These are phyloP conservation scores for Fusarium miscanthi DNA, from an alignment of 2,329 filamentous ascomycete genomes.

Conservation along the genomic window DNA sequence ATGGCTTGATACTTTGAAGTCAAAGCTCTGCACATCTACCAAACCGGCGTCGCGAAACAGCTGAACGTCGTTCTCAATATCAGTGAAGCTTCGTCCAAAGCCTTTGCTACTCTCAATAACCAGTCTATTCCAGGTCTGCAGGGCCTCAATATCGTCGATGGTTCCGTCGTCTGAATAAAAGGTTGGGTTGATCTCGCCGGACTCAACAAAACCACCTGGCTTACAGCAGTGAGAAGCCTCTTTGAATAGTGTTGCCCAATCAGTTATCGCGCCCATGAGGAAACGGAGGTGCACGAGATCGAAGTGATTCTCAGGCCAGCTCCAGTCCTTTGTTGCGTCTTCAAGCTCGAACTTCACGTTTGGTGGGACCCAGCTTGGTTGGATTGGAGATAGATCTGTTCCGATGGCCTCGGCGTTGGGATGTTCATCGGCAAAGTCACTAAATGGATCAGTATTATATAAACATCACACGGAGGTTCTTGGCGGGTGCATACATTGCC, in stretches of 20 bases:
- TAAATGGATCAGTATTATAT: not conserved
- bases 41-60: not conserved
- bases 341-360: not conserved
- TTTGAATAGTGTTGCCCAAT: not conserved
- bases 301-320: not conserved
- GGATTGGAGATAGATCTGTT: not conserved
- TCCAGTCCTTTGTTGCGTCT: not conserved
- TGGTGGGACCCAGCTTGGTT: not conserved
- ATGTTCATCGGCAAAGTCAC: not conserved
- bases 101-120: not conserved
- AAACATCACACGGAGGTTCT: rapidly evolving
- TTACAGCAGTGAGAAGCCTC: not conserved
- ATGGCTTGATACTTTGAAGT: not conserved
- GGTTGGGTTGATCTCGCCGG: not conserved
- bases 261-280: not conserved
- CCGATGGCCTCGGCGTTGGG: not conserved
- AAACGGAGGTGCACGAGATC: not conserved
- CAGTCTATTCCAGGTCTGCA: not conserved
- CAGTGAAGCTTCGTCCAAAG: not conserved
- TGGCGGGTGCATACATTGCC: not conserved
- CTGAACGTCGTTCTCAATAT: not conserved
- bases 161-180: not conserved
- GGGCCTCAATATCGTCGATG: not conserved
- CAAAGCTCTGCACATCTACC: not conserved
- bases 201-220: not conserved